Percentiles rank a stretch among this genome's conserved stretches.
Evolutionary conservation across 2,329 filamentous ascomycete species (phyloP).

Genomic region (Leptographium lundbergii): DNA sequence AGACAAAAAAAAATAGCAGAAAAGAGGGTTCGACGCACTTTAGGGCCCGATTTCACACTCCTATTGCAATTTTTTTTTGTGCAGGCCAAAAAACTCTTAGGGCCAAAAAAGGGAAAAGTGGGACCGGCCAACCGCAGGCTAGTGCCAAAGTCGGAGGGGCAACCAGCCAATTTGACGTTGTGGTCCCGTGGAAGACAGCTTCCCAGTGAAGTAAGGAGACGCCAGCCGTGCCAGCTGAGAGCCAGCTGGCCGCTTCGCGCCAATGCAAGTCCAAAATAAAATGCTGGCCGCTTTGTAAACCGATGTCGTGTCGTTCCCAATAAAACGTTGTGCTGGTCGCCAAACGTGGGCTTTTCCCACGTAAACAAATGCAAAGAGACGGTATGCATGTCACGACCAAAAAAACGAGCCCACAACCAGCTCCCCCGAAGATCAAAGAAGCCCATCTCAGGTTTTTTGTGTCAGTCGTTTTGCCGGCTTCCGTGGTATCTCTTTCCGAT

Average conservation of each 20-base stretch:
- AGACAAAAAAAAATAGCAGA: background rate
- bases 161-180: background rate
- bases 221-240: background rate
- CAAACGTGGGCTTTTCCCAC: background rate
- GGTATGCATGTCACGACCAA: background rate
- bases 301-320: background rate
- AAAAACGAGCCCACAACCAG: background rate
- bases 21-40: constrained; percentile 1
- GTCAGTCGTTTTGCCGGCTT: constrained; percentile 21
- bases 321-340: background rate
- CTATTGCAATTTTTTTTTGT: constrained; percentile 10
- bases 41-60: constrained; percentile 1
- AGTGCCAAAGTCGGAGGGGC: background rate
- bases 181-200: background rate
- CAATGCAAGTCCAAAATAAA: background rate
- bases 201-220: background rate
- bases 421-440: background rate
- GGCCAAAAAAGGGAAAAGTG: constrained; percentile 10
- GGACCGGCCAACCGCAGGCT: constrained; percentile 15
- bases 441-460: background rate
- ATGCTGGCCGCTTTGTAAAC: background rate
- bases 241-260: background rate
- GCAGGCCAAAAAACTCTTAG: constrained; percentile 12
- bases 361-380: background rate
- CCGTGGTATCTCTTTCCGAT: constrained; percentile 40